phyloP scores from a whole-genome alignment of 2,329 filamentous ascomycete genomes.

The Lecanicillium sp. region DNA sequence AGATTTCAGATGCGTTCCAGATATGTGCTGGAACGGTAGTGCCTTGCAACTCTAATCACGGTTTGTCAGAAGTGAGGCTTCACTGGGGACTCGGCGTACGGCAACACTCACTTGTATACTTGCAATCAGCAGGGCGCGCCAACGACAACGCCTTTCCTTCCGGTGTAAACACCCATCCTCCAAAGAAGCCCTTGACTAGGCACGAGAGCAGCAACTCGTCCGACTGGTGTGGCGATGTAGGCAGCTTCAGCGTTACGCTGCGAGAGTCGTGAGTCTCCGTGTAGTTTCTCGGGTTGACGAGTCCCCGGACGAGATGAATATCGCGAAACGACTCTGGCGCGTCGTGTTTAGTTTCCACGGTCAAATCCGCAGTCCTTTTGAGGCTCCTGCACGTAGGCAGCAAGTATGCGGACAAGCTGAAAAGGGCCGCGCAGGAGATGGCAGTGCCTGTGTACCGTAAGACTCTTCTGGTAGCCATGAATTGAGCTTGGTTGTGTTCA shows the following conservation, averaged over 20 bases:
- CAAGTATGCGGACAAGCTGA: too few relatives aligned
- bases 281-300: conserved; percentile 18
- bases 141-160: conserved; percentile 14
- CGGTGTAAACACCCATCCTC: conserved; percentile 19
- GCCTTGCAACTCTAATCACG: background rate
- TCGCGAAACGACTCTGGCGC: too few relatives aligned
- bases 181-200: conserved; percentile 22
- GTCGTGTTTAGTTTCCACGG: too few relatives aligned
- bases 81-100: too few relatives aligned
- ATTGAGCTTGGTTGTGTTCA: too few relatives aligned
- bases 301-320: conserved; percentile 3
- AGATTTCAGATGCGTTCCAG: conserved; percentile 14
- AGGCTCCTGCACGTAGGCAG: too few relatives aligned
- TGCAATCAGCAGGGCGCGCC: background rate
- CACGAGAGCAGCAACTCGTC: conserved; percentile 20
- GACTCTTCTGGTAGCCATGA: too few relatives aligned
- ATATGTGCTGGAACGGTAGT: conserved; percentile 8
- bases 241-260: conserved; percentile 16
- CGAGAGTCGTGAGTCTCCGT: conserved; percentile 14
- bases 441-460: too few relatives aligned
- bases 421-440: too few relatives aligned
- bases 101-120: conserved; percentile 4
- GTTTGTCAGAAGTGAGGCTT: background rate
- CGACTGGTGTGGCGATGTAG: conserved; percentile 9
- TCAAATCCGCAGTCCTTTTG: too few relatives aligned